Evolutionary conservation across 805 yeast species (phyloP), one percentile per base, ranked within the genome.

Genomic region (Pichia occidentalis): DNA sequence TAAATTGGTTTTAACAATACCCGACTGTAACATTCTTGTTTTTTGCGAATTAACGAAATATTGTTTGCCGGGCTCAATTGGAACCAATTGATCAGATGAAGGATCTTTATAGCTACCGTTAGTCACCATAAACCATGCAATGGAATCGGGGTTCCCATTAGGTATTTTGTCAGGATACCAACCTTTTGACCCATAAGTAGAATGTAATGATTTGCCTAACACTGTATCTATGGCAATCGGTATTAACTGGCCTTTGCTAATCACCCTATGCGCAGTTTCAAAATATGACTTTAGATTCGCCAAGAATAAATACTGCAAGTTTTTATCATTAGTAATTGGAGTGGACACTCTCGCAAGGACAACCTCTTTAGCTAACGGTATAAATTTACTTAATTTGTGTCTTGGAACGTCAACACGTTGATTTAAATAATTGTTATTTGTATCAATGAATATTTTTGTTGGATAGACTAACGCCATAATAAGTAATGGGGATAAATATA

Each of bases 41-140:
- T 71, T 71, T 0, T 65, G 45, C 0, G 95, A 78, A 55, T 83
- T 87, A 24, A 88, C 71, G 1, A 77, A 53, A 48, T 61, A 81
- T 49, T 75, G 80, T 10, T 42, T 32, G 7, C 44, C 54, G 5
- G 17, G 35, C 36, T 21, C 46, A 19, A 56, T 36, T 4, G 44
- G 45, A 3, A 50, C 49, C 4, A 51, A 57, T 2, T 60, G 53
- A 4, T 26, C 41, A 4, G 30, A 23, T 9, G 31, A 21, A 6
- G 39, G 42, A 14, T 35, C 31, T 3, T 57, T 64, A 4, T 69
- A 70, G 5, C 62, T 51, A 4, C 78, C 63, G 6, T 72, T 80
- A 2, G 73, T 66, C 2, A 90, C 72, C 47, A 73, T 74, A 59
- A 87, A 90, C 96, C 96, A 90, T 0, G 87, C 95, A 14, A 88